Base-by-base conservation (phyloP, 2,329 filamentous ascomycete species). In the Pseudogymnoascus sp. region DNA sequence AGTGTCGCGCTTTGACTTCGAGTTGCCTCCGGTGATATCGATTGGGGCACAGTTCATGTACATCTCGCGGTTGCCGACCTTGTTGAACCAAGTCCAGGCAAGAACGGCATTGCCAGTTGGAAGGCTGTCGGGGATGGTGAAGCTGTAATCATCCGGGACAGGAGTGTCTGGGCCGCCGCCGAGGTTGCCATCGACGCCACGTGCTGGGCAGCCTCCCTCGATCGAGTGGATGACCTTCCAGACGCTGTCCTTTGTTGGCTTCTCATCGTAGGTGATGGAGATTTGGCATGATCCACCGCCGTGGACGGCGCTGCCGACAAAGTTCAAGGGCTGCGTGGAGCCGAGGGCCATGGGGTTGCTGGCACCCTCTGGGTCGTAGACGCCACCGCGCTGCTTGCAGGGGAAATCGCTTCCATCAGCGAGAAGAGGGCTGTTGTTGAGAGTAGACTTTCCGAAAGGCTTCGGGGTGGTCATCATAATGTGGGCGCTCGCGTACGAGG, bases 61-160 rank as follows among this genome's bases (percentile, higher is more conserved):
- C 82, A 96, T 91, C 74, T 97, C 95, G 0, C 93, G 88, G 78
- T 96, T 96, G 2, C 95, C 95, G 8, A 96, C 72, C 65, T 89
- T 89, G 80, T 97, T 97, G 76, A 96, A 86, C 95, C 95, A 97
- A 0, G 91, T 91, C 92, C 93, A 97, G 0, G 91, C 91, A 4
- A 97, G 80, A 0, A 87, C 90, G 25, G 89, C 93, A 42, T 92
- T 83, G 3, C 93, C 95, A 1, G 87, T 78, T 7, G 87, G 84
- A 56, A 97, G 82, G 21, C 87, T 84, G 0, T 81, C 74, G 0
- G 93, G 93, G 5, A 97, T 85, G 0, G 77, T 83, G 77, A 88
- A 96, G 31, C 84, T 77, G 75, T 90, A 95, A 0, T 76, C 79
- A 71, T 81, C 81, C 0, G 85, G 81, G 38, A 81, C 78, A 0